Conservation (phyloP, 139 green algal genomes). For the Tetraselmis striata region DNA sequence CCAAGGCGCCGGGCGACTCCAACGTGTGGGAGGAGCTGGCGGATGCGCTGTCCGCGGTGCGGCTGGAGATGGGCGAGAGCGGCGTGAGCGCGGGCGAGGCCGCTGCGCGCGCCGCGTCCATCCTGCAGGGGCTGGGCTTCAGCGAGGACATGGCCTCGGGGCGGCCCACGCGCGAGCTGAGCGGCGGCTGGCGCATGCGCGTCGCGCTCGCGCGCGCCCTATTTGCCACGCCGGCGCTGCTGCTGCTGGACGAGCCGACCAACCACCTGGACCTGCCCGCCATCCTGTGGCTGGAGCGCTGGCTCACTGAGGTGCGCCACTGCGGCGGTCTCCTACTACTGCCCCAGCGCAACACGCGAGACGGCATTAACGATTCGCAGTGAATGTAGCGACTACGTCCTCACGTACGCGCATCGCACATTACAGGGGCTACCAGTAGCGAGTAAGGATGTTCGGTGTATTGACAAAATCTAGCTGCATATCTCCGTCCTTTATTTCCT, state of each 20-base stretch:
- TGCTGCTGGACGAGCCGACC: constrained; percentile 44
- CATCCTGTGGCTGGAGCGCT: constrained; percentile 29
- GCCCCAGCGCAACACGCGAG: no score
- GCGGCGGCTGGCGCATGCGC: constrained; percentile 56
- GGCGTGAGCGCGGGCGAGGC: background rate
- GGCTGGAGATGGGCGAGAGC: background rate
- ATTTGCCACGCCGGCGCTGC: constrained; percentile 60
- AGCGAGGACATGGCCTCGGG: constrained; percentile 6
- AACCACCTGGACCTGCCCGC: constrained; percentile 31
- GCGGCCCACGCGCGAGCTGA: background rate
- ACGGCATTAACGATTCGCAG: no score
- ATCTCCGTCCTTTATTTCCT: no score
- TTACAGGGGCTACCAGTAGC: no score
- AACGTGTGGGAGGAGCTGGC: background rate
- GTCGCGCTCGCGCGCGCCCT: constrained; percentile 72
- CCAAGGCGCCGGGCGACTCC: background rate
- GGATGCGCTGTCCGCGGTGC: background rate
- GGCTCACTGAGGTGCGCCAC: constrained; percentile 18
- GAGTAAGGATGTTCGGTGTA: no score
- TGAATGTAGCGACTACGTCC: no score
- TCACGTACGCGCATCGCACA: no score
- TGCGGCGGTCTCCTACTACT: no score
- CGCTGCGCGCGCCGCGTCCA: background rate
- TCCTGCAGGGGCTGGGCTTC: constrained; percentile 5
- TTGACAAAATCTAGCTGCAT: no score